A percentile compares a stretch with the other conserved stretches of the same genome.
Conservation (phyloP, 2,329 filamentous ascomycete genomes). For the Macrophomina pseudophaseolina region DNA sequence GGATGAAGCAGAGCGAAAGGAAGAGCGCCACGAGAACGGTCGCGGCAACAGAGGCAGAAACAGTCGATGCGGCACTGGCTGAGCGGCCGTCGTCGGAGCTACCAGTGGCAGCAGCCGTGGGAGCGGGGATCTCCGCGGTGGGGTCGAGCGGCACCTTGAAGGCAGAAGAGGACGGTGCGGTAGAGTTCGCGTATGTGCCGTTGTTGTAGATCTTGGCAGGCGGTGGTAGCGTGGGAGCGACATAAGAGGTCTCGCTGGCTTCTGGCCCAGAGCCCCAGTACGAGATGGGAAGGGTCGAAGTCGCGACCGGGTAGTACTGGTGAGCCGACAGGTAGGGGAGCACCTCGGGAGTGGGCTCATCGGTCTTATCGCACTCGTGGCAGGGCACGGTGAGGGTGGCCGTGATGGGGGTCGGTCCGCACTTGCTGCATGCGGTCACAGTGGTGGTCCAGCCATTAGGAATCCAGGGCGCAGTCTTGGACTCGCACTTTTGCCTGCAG, state of each 20-base stretch:
- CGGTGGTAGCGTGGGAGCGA: not conserved
- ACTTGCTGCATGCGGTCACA: not conserved
- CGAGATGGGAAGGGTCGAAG: not conserved
- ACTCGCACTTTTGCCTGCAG: not conserved
- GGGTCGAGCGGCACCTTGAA: not conserved
- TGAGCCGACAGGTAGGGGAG: not conserved
- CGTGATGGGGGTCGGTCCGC: not conserved
- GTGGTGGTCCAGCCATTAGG: constrained; percentile 7
- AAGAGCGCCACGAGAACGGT: not conserved
- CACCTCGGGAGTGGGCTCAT: not conserved
- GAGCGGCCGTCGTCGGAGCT: not conserved
- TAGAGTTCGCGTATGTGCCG: not conserved
- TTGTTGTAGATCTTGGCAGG: not conserved
- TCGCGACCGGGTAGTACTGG: not conserved
- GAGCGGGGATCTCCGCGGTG: not conserved
- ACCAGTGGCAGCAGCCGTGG: not conserved
- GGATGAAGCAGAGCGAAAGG: not conserved
- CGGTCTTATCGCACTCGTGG: not conserved
- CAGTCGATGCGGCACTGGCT: not conserved
- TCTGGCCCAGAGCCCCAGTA: not conserved
- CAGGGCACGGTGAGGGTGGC: constrained; percentile 12
- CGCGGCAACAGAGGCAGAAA: not conserved
- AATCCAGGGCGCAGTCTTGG: not conserved
- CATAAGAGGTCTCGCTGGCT: not conserved
- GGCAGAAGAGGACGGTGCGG: not conserved